Conservation (phyloP, 2,329 filamentous ascomycete species). For the Trichoderma asperellum region DNA sequence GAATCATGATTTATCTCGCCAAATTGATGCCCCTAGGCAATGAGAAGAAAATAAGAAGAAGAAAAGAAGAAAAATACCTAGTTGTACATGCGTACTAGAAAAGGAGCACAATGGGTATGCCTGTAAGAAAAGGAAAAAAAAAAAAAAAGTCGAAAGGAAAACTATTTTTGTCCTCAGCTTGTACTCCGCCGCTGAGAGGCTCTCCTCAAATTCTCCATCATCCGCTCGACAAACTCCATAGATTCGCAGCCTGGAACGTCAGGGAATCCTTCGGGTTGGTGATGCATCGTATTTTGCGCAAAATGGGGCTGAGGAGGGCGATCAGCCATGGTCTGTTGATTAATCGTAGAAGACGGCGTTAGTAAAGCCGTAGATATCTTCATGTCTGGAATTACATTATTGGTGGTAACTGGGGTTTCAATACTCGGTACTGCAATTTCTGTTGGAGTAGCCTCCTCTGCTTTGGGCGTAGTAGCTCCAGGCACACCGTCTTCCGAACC, state of each 20-base stretch:
- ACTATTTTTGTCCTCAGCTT: background rate
- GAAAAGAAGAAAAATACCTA: background rate
- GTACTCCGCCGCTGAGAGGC: constrained; percentile 38
- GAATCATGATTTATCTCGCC: constrained; percentile 12
- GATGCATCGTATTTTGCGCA: background rate
- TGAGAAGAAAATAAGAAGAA: background rate
- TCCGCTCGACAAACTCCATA: constrained; percentile 55
- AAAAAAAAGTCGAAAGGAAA: background rate
- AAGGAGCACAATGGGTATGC: background rate
- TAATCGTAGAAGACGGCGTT: background rate
- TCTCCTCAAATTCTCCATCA: constrained; percentile 56
- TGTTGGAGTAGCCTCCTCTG: background rate
- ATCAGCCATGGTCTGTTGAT: background rate
- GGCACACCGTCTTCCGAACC: background rate
- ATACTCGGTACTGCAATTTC: background rate
- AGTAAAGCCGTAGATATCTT: background rate
- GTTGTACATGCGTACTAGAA: background rate
- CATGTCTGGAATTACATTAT: background rate
- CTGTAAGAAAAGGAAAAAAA: background rate
- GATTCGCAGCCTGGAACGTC: constrained; percentile 50
- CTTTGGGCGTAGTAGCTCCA: background rate
- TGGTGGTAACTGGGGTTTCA: background rate
- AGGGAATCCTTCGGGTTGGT: constrained; percentile 42
- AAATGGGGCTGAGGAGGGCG: background rate
- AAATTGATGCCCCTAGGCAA: background rate